A percentile compares a stretch with the other conserved stretches of the same genome.
phyloP scores from a whole-genome alignment of 2,329 filamentous ascomycete species.

The Neonectria hederae region DNA sequence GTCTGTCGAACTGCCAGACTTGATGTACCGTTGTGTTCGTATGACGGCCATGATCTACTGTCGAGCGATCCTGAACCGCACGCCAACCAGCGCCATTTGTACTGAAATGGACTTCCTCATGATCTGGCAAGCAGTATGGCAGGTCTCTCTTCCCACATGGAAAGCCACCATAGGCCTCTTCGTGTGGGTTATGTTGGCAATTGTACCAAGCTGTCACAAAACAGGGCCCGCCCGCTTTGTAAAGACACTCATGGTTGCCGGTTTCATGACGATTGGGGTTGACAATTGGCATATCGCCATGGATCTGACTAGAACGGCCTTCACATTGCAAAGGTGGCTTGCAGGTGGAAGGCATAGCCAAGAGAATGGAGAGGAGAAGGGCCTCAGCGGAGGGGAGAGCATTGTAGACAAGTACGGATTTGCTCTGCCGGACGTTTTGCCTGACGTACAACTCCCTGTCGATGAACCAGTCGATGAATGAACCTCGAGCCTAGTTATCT shows the following conservation, averaged over 20 bases:
- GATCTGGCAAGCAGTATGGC: constrained; percentile 60
- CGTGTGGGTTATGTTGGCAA: constrained; percentile 57
- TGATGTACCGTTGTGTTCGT: constrained; percentile 59
- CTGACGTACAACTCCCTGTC: constrained; percentile 30
- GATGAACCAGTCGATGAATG: constrained; percentile 20
- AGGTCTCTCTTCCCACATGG: constrained; percentile 57
- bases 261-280: constrained; percentile 56
- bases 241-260: constrained; percentile 56
- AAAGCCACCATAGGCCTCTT: constrained; percentile 59
- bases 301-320: constrained; percentile 48
- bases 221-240: constrained; percentile 55
- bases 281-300: constrained; percentile 60
- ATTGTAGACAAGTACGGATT: constrained; percentile 41
- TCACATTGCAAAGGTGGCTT: constrained; percentile 57
- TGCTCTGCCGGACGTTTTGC: constrained; percentile 33
- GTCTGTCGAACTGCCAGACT: constrained; percentile 47
- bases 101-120: constrained; percentile 50
- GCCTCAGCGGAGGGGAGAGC: constrained; percentile 38
- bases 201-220: constrained; percentile 52
- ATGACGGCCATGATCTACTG: constrained; percentile 59
- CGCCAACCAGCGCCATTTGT: constrained; percentile 54
- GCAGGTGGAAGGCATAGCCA: constrained; percentile 33
- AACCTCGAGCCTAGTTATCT: not conserved
- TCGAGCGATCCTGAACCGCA: constrained; percentile 54
- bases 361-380: constrained; percentile 22